Evolutionary conservation across 768 basidiomycete species (phyloP).

Genomic region (Pulveroboletus sp.): DNA sequence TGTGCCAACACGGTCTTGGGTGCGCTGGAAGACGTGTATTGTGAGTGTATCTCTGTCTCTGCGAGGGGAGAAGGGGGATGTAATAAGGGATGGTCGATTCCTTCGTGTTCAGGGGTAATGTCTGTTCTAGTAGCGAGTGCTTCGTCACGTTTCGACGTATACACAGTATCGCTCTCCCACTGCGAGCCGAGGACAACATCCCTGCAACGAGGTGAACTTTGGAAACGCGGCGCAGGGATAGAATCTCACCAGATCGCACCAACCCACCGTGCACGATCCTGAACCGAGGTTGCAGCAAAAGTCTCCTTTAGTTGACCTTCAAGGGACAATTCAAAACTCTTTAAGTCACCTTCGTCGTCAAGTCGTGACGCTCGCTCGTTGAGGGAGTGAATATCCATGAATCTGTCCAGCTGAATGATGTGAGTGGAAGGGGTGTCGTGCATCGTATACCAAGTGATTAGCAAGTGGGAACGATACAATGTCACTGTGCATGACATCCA

Average conservation of each 20-base stretch:
- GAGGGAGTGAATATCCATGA: slow-evolving; percentile 63
- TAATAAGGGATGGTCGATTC: not conserved
- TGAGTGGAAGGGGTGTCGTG: slow-evolving; percentile 40
- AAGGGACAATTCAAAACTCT: slow-evolving; percentile 64
- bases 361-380: slow-evolving; percentile 46
- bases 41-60: slow-evolving; percentile 19
- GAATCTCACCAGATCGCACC: slow-evolving; percentile 63
- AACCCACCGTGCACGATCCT: slow-evolving; percentile 69
- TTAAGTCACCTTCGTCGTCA: slow-evolving; percentile 39
- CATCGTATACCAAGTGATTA: slow-evolving; percentile 46
- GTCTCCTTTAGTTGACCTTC: slow-evolving; percentile 48
- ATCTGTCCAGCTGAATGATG: slow-evolving; percentile 46
- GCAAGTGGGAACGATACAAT: slow-evolving; percentile 38
- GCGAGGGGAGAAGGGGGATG: slow-evolving; percentile 13
- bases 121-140: slow-evolving; percentile 18
- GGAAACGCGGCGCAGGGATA: not conserved
- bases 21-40: slow-evolving; percentile 27
- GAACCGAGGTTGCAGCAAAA: slow-evolving; percentile 58
- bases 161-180: slow-evolving; percentile 13
- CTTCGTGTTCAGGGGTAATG: not conserved
- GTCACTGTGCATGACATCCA: slow-evolving; percentile 48
- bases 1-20: slow-evolving; percentile 8
- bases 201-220: slow-evolving; percentile 36
- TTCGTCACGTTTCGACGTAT: not conserved
- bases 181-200: slow-evolving; percentile 50